Evolutionary conservation across 306 rosid genomes (phyloP).

Genomic region (Senna tora): DNA sequence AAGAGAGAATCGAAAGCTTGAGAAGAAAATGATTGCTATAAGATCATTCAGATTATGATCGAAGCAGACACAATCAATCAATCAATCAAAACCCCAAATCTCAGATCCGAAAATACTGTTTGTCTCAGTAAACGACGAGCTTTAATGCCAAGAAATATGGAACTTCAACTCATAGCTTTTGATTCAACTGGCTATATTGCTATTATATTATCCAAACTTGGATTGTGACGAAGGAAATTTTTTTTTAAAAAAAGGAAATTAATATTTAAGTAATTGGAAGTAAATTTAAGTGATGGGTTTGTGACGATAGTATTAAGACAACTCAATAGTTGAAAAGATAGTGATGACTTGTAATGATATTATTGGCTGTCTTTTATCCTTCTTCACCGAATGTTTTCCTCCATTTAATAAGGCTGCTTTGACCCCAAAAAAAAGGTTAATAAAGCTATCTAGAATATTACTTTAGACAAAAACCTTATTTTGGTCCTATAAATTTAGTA

Average conservation of each 20-base stretch:
- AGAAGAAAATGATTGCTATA: conserved; percentile 38
- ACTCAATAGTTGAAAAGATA: neutral
- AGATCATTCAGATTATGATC: conserved; percentile 25
- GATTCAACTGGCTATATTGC: conserved; percentile 37
- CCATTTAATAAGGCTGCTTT: no score
- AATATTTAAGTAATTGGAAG: neutral
- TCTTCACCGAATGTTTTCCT: neutral
- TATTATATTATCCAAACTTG: conserved; percentile 38
- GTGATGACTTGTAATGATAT: neutral
- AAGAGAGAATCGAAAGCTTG: conserved; percentile 32
- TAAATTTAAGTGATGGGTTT: neutral
- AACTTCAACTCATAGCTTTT: neutral
- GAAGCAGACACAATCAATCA: conserved; percentile 41
- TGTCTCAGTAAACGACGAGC: conserved; percentile 24
- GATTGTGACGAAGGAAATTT: conserved; percentile 42
- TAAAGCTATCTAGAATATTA: no score
- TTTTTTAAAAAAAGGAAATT: neutral
- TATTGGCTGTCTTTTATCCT: neutral
- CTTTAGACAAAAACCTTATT: no score
- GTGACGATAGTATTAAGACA: neutral
- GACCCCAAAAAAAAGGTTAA: no score
- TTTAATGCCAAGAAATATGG: no score
- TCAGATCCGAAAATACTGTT: conserved; percentile 68
- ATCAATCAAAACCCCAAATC: no score
- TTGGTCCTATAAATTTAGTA: no score